A percentile compares a stretch with the other conserved stretches of the same genome.
phyloP scores from a whole-genome alignment of 257 asterid genomes.

The Echites panduratus region DNA sequence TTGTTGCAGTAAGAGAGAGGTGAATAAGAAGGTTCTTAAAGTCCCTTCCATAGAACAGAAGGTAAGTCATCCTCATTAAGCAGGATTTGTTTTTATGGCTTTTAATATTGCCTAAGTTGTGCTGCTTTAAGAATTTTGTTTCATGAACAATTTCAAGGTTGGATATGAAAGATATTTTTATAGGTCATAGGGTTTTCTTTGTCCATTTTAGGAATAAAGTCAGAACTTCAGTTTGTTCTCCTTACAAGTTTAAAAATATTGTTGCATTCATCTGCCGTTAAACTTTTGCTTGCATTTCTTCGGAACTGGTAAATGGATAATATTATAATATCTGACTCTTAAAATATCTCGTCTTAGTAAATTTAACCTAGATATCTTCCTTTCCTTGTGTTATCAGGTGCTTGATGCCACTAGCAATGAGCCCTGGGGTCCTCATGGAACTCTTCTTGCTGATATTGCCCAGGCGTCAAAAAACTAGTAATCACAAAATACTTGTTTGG shows the following conservation, averaged over 20 bases:
- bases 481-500: constrained; percentile 22
- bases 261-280: background rate
- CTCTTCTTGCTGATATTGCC: constrained; percentile 89
- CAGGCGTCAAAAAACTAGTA: constrained; percentile 83
- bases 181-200: background rate
- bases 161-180: background rate
- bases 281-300: background rate
- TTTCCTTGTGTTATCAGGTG: constrained; percentile 44
- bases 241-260: background rate
- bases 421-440: constrained; percentile 98
- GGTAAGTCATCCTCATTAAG: constrained; percentile 32
- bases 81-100: background rate
- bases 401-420: constrained; percentile 98
- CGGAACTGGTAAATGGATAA: background rate
- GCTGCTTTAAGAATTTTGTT: background rate
- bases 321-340: background rate
- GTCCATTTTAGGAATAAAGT: background rate
- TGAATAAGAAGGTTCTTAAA: constrained; percentile 91
- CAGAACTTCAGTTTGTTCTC: background rate
- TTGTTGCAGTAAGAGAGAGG: constrained; percentile 91
- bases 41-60: constrained; percentile 92
- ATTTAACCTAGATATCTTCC: background rate
- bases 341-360: background rate
- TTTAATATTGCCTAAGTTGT: background rate
- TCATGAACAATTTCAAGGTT: background rate